Percentiles rank a stretch among this genome's conserved stretches.
phyloP scores from a whole-genome alignment of 345 rosid genomes.

The Lenwebbia sp. region DNA sequence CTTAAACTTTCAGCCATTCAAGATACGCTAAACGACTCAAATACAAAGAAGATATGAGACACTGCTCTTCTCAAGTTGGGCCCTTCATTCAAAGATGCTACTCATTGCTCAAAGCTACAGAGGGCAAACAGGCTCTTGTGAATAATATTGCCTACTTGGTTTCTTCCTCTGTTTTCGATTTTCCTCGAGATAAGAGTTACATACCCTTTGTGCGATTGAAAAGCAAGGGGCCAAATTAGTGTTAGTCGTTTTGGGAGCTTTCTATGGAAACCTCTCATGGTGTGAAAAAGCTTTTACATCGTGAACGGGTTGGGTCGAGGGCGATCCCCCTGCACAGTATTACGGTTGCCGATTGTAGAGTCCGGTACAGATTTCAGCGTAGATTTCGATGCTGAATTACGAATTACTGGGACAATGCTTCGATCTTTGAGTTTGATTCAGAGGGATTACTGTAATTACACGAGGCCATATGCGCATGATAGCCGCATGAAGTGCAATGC shows the following conservation, averaged over 20 bases:
- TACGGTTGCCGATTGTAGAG: not conserved
- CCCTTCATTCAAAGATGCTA: not conserved
- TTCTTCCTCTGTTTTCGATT: not conserved
- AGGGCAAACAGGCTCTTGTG: not conserved
- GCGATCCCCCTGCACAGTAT: not conserved
- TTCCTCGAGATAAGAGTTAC: not conserved
- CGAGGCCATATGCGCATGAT: not conserved
- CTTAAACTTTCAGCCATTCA: slow-evolving; percentile 6
- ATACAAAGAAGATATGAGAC: not conserved
- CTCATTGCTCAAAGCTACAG: not conserved
- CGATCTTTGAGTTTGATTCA: not conserved
- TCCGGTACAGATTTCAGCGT: not conserved
- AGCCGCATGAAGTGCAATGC: not conserved
- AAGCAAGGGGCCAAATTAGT: not conserved
- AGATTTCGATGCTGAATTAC: not conserved
- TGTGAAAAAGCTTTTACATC: not conserved
- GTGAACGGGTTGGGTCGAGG: not conserved
- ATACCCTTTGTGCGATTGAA: not conserved
- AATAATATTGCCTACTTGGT: not conserved
- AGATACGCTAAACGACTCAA: not conserved
- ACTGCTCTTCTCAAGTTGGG: not conserved
- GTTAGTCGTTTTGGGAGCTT: not conserved
- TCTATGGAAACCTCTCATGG: not conserved
- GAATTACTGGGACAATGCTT: not conserved
- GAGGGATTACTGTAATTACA: not conserved